Evolutionary conservation across 148 eudicot genomes (phyloP).

Genomic region (Cornus suecica): DNA sequence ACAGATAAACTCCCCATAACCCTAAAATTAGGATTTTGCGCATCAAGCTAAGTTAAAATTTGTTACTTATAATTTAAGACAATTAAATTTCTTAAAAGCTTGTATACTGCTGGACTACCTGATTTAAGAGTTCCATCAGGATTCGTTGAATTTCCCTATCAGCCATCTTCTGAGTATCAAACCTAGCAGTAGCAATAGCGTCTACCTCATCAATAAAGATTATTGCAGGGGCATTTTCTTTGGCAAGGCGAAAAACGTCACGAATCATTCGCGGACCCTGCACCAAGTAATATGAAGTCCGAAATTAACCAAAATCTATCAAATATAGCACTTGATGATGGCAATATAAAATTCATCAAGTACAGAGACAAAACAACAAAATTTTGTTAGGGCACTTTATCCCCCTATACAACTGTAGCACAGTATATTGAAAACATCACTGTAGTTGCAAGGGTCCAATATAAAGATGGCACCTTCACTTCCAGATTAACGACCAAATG

Average conservation of each 20-base stretch:
- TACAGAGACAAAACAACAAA: too few relatives aligned
- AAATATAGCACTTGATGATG: background rate
- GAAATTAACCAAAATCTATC: background rate
- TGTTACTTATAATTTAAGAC: background rate
- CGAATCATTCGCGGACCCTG: conserved; percentile 97
- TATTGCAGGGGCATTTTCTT: conserved; percentile 95
- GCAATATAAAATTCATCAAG: background rate
- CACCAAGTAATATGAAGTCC: conserved; percentile 1
- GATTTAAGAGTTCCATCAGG: conserved; percentile 90
- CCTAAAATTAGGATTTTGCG: background rate
- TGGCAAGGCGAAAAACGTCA: conserved; percentile 96
- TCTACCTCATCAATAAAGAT: conserved; percentile 95
- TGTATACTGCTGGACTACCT: conserved; percentile 36
- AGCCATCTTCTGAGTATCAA: conserved; percentile 97
- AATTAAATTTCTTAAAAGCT: background rate
- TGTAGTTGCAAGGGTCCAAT: too few relatives aligned
- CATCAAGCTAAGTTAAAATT: background rate
- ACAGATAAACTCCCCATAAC: background rate
- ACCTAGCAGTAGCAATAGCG: conserved; percentile 93
- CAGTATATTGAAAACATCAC: too few relatives aligned
- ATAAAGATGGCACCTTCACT: too few relatives aligned
- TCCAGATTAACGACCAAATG: too few relatives aligned
- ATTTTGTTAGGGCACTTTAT: too few relatives aligned
- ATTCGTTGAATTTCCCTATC: conserved; percentile 97
- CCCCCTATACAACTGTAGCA: too few relatives aligned